These are phyloP conservation scores for Leucocoprinus birnbaumii DNA, from an alignment of 768 basidiomycete genomes.

Conservation along the genomic window DNA sequence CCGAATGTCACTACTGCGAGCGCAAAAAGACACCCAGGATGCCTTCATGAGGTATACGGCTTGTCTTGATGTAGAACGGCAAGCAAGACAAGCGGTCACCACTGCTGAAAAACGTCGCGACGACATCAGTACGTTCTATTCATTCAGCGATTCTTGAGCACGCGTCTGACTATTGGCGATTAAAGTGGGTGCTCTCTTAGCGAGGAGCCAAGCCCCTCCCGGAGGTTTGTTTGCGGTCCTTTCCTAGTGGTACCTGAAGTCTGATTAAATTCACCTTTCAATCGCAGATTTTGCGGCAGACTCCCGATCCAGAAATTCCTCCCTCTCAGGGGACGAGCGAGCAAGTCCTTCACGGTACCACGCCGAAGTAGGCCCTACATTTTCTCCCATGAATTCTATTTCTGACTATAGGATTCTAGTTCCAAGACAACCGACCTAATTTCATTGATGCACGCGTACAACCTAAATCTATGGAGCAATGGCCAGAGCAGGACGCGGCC, in stretches of 20 bases:
- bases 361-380: constrained; percentile 30
- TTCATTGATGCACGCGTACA: constrained; percentile 38
- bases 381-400: constrained; percentile 6
- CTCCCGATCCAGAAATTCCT: constrained; percentile 48
- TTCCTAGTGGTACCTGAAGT: constrained; percentile 15
- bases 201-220: constrained; percentile 40
- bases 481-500: constrained; percentile 36
- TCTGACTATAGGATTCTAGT: constrained; percentile 25
- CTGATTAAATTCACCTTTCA: constrained; percentile 12
- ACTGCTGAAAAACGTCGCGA: constrained; percentile 71
- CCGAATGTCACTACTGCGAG: constrained; percentile 55
- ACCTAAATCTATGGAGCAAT: constrained; percentile 41
- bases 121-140: constrained; percentile 43
- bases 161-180: constrained; percentile 10
- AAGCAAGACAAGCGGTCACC: constrained; percentile 60
- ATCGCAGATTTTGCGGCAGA: constrained; percentile 23
- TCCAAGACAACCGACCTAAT: constrained; percentile 18
- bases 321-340: constrained; percentile 46
- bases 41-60: constrained; percentile 67
- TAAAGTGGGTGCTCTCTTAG: constrained; percentile 43
- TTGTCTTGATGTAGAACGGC: constrained; percentile 64
- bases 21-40: constrained; percentile 71
- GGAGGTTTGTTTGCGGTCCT: constrained; percentile 17
- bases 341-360: constrained; percentile 44
- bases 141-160: constrained; percentile 10